Evolutionary conservation across 106 monocot species (phyloP).

Genomic region (Posidonia australis): DNA sequence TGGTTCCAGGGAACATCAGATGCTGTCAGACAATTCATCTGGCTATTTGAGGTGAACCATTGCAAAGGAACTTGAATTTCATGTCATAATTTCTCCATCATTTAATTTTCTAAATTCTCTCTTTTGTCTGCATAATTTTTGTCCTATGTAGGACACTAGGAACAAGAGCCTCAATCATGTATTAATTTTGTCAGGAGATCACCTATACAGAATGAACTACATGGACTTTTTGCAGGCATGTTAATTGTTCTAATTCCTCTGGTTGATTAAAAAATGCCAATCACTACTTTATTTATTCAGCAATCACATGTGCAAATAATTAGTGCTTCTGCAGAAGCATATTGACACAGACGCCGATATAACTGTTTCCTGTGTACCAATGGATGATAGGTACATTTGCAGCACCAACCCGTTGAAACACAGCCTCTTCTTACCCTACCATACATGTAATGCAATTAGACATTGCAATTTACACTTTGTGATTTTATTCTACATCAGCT

Average conservation of each 20-base stretch:
- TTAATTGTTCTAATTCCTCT: not conserved
- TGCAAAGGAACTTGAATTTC: not conserved
- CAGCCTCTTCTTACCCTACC: no score
- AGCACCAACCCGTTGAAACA: not conserved
- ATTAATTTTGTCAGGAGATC: constrained; percentile 77
- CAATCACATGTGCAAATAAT: no score
- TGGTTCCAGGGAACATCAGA: constrained; percentile 98
- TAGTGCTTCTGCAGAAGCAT: constrained; percentile 53
- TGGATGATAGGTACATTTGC: constrained; percentile 50
- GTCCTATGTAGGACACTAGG: constrained; percentile 42
- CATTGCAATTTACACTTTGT: no score
- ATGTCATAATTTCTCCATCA: no score
- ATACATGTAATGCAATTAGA: no score
- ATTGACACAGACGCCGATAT: constrained; percentile 70
- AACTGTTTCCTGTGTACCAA: constrained; percentile 74
- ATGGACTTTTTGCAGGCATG: constrained; percentile 85
- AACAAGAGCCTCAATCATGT: constrained; percentile 76
- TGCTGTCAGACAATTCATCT: constrained; percentile 88
- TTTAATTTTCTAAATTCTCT: not conserved
- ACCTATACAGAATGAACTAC: constrained; percentile 89
- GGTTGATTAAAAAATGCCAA: no score
- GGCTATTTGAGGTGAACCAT: constrained; percentile 74
- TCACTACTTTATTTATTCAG: no score
- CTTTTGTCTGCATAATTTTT: not conserved
- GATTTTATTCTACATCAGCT: no score